Evolutionary conservation across 441 rosid species (phyloP), one percentile per base, ranked within the genome.

Genomic region (Brassica hybrid): DNA sequence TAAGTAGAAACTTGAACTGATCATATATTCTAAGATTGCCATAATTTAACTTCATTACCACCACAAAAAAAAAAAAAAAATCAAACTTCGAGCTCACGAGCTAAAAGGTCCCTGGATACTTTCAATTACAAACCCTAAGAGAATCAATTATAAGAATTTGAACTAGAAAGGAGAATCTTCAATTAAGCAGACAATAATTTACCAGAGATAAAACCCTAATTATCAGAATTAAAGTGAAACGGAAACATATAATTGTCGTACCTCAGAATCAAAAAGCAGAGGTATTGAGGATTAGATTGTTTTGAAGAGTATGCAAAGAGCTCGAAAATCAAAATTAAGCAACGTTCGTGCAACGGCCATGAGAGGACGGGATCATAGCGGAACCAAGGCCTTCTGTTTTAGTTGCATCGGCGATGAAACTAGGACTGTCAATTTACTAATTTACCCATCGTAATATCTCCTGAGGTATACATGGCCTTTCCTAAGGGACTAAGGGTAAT

Each of bases 341-440:
- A 69, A 52, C 59, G 71, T 56, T 69, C 52, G 73, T 34, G 65
- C 72, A 69, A 57, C 52, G 69, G 76, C 80, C 72, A 81, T 50
- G 66, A 69, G 67, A 69, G 58, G 82, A 83, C 80, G 84, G 74
- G 79, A 82, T 73, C 78, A 74, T 57, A 74, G 66, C 82, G 54
- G 56, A 73, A 63, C 54, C 78, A 38, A 73, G 50, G 65, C 60
- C 61, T 69, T 68, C 21, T 85, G 87, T 85, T 79, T 83, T 21
- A 82, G 65, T 85, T 84, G 92, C 83, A 92, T 94, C 97, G 97
- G 93, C 90, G 91, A 89, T 83, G 91, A 83, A 76, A 82, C 86
- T 84, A 77, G 73, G 38, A 69, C 18, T 6, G 0, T 0, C 0
- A 72, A 89, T 81, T 83, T 81, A 88, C 95, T 11, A 1, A 69